These are phyloP conservation scores for Penicillium goetzii DNA, from an alignment of 495 filamentous ascomycete species.

Conservation along the genomic window DNA sequence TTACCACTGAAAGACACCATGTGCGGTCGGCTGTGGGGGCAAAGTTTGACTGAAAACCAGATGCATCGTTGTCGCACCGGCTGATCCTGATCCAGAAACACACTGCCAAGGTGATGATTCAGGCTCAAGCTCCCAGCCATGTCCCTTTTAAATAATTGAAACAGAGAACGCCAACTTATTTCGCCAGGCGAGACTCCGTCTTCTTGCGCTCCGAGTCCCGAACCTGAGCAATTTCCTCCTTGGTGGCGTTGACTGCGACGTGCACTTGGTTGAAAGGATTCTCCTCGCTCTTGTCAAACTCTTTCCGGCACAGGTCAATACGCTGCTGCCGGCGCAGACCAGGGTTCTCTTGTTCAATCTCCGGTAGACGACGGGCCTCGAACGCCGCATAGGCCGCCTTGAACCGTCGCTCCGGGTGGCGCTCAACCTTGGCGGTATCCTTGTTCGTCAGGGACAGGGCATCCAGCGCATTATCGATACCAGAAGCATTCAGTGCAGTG, in stretches of 20 bases:
- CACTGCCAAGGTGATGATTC: neutral
- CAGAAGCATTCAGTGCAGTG: slow-evolving; percentile 71
- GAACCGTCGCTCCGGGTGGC: slow-evolving; percentile 82
- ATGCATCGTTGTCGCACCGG: neutral
- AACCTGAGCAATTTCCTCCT: slow-evolving; percentile 74
- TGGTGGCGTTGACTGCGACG: slow-evolving; percentile 72
- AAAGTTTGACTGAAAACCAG: neutral
- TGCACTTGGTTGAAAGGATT: slow-evolving; percentile 90
- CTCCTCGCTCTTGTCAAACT: slow-evolving; percentile 89
- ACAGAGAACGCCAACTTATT: slow-evolving; percentile 28
- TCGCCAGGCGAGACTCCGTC: slow-evolving; percentile 70
- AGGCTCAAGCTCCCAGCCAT: neutral
- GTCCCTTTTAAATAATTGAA: neutral
- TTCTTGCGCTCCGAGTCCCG: slow-evolving; percentile 69
- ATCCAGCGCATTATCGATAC: slow-evolving; percentile 90
- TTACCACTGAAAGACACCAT: neutral
- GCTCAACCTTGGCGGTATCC: slow-evolving; percentile 69
- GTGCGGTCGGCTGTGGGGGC: neutral
- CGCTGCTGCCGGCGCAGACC: slow-evolving; percentile 80
- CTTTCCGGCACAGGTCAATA: slow-evolving; percentile 76
- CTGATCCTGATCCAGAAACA: neutral
- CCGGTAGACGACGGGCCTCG: slow-evolving; percentile 79
- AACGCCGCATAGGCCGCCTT: slow-evolving; percentile 87
- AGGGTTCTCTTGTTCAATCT: slow-evolving; percentile 80
- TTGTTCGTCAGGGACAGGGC: slow-evolving; percentile 68